Evolutionary conservation across 2,329 filamentous ascomycete genomes (phyloP).

Genomic region (Talaromyces sp.): DNA sequence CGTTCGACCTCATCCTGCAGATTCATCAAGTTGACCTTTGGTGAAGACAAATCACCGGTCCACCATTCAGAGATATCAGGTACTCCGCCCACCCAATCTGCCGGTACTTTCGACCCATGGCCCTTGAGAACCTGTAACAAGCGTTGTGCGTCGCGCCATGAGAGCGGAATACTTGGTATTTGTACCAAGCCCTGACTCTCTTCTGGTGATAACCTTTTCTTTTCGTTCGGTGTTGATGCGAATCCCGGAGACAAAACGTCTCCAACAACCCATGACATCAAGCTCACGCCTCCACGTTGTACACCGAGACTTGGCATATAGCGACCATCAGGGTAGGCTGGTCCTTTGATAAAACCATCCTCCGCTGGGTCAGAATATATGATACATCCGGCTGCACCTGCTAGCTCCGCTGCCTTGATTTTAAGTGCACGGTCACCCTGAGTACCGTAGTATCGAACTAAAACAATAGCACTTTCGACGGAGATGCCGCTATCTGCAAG

Average conservation of each 20-base stretch:
- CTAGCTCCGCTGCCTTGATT: conserved; percentile 83
- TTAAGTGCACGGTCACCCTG: conserved; percentile 74
- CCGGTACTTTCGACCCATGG: conserved; percentile 66
- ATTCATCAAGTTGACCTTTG: conserved; percentile 78
- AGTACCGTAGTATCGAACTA: conserved; percentile 77
- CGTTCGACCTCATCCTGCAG: conserved; percentile 78
- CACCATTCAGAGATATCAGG: conserved; percentile 77
- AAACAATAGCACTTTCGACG: conserved; percentile 74
- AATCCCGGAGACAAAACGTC: conserved; percentile 91
- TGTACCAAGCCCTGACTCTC: conserved; percentile 71
- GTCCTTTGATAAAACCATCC: conserved; percentile 73
- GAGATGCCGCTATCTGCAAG: conserved; percentile 70
- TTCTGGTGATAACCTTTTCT: conserved; percentile 64
- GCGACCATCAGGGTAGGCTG: conserved; percentile 71
- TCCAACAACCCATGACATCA: conserved; percentile 80
- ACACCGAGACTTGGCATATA: conserved; percentile 81
- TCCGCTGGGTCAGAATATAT: conserved; percentile 90
- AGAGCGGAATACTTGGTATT: conserved; percentile 86
- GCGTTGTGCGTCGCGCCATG: conserved; percentile 83
- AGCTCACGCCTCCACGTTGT: conserved; percentile 75
- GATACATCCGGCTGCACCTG: conserved; percentile 81
- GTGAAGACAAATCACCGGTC: conserved; percentile 73
- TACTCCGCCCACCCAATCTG: conserved; percentile 74
- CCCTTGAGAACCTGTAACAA: conserved; percentile 75
- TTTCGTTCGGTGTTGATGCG: conserved; percentile 54